A percentile compares a stretch with the other conserved stretches of the same genome.
Evolutionary conservation across 1,139 yeast species (phyloP).

Genomic region (Zhuliangozyma parablackwelliae): DNA sequence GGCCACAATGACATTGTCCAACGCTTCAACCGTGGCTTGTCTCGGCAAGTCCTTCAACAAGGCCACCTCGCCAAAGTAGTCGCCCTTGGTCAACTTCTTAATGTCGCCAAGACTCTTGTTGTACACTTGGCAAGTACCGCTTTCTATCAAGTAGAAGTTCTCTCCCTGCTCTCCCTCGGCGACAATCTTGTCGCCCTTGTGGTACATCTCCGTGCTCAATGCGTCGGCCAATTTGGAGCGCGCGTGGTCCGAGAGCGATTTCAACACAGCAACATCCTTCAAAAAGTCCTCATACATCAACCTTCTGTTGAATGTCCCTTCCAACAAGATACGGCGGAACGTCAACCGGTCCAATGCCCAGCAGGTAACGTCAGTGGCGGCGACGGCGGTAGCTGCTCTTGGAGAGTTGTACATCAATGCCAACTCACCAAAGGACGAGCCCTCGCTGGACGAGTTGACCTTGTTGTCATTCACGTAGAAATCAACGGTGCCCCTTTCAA

Average conservation of each 20-base stretch:
- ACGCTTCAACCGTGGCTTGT: conserved; percentile 88
- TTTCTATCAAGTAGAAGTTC: conserved; percentile 83
- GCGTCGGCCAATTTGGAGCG: conserved; percentile 94
- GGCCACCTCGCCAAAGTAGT: conserved; percentile 95
- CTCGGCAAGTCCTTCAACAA: conserved; percentile 87
- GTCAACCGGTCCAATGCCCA: conserved; percentile 96
- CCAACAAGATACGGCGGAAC: conserved; percentile 84
- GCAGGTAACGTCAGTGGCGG: conserved; percentile 57
- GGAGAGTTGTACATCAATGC: conserved; percentile 98
- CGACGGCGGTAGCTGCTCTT: conserved; percentile 91
- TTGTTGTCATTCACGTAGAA: conserved; percentile 69
- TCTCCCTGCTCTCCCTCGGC: conserved; percentile 90
- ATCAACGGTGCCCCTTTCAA: conserved; percentile 82
- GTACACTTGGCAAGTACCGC: conserved; percentile 76
- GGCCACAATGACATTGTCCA: conserved; percentile 76
- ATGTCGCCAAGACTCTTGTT: conserved; percentile 58
- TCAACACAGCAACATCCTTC: conserved; percentile 79
- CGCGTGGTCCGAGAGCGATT: conserved; percentile 70
- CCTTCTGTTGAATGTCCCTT: conserved; percentile 87
- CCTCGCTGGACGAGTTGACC: conserved; percentile 74
- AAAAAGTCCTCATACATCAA: conserved; percentile 85
- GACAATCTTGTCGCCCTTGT: conserved; percentile 71
- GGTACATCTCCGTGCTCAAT: conserved; percentile 69
- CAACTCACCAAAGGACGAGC: conserved; percentile 92
- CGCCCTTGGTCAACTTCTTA: conserved; percentile 67